Base-by-base conservation (phyloP, 495 filamentous ascomycete species). In the Gamarada debralockiae region DNA sequence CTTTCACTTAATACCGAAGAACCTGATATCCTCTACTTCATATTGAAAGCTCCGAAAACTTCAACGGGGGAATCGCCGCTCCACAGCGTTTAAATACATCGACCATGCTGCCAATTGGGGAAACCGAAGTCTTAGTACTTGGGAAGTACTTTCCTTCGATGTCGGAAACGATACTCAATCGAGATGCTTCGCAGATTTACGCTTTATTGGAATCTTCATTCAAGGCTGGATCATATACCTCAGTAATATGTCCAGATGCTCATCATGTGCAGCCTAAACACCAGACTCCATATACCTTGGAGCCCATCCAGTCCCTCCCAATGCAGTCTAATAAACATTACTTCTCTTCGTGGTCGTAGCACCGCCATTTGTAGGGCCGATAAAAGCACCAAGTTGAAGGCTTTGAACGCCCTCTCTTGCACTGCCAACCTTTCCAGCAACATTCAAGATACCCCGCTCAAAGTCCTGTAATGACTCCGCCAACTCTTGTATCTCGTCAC, bases 391-490 rank as follows among this genome's bases (percentile, higher is more conserved):
- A 15, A 87, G 65, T 52, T 84, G 79, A 14, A 87, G 65, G 57
- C 82, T 81, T 49, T 86, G 86, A 36, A 88, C 77, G 45, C 80
- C 79, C 67, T 92, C 89, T 61, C 84, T 80, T 7, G 78, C 79
- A 48, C 69, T 68, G 1, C 85, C 86, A 37, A 92, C 78, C 44
- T 84, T 82, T 47, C 76, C 75, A 4, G 89, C 89, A 39, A 92
- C 86, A 41, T 84, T 80, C 44, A 90, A 65, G 51, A 95, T 89
- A 24, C 87, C 82, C 52, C 80, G 75, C 71, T 93, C 89, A 55
- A 95, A 89, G 57, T 90, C 87, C 49, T 78, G 73, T 48, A 95
- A 71, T 42, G 87, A 86, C 3, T 73, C 81, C 7, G 80, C 80
- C 25, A 95, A 71, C 63, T 84, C 79, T 45, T 71, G 71, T 44